Conservation (phyloP, 306 rosid species). For the Medicago arabica region DNA sequence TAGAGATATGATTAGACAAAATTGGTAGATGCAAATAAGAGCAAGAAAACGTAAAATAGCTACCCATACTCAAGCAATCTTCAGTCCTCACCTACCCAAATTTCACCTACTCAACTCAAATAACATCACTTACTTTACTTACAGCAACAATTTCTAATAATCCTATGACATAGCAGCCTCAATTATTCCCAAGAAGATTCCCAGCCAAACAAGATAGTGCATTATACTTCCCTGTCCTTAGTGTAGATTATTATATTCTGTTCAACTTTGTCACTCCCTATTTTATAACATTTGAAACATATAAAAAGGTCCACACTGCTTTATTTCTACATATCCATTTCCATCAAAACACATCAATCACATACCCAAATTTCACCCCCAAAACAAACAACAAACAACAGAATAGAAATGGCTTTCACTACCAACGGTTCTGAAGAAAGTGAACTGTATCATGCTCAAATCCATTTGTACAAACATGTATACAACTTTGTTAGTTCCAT, state of each 20-base stretch:
- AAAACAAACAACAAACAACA: neutral
- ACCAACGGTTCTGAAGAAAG: constrained; percentile 21
- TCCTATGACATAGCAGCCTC: neutral
- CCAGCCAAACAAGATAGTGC: neutral
- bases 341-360: neutral
- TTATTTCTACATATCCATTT: constrained; percentile 1
- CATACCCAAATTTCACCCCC: neutral
- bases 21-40: neutral
- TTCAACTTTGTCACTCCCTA: neutral
- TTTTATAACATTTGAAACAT: neutral
- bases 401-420: constrained; percentile 29
- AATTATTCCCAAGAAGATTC: neutral
- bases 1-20: neutral
- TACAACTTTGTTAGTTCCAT: constrained; percentile 53
- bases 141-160: no score
- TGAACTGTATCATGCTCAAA: constrained; percentile 54
- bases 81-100: neutral
- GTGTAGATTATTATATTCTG: neutral
- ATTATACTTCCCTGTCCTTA: neutral
- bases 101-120: neutral
- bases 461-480: constrained; percentile 57
- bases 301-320: neutral
- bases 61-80: neutral
- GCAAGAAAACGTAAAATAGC: neutral
- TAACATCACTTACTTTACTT: neutral